These are phyloP conservation scores for Cantharellus anzutake DNA, from an alignment of 768 basidiomycete genomes.

Conservation along the genomic window DNA sequence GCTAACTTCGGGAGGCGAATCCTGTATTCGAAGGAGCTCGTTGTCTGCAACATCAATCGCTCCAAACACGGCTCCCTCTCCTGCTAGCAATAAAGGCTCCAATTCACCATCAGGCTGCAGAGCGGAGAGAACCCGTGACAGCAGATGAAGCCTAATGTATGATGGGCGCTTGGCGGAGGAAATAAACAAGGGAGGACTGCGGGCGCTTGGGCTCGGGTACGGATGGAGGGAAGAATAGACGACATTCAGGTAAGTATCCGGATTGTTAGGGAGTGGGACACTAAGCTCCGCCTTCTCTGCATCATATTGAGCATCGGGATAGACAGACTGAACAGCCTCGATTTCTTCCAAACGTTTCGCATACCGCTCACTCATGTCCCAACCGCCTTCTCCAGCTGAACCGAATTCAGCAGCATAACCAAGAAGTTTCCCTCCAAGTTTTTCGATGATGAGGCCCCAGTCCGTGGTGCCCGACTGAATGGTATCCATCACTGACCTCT, in stretches of 20 bases:
- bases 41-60: slow-evolving; percentile 51
- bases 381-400: slow-evolving; percentile 3
- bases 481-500: slow-evolving; percentile 42
- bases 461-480: slow-evolving; percentile 20
- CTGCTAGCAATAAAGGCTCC: slow-evolving; percentile 32
- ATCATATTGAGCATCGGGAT: slow-evolving; percentile 4
- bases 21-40: slow-evolving; percentile 45
- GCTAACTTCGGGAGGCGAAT: slow-evolving; percentile 54
- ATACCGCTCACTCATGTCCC: slow-evolving; percentile 13
- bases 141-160: slow-evolving; percentile 71
- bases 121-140: slow-evolving; percentile 39
- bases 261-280: slow-evolving; percentile 39
- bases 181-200: slow-evolving; percentile 53
- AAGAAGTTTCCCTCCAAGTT: slow-evolving; percentile 34
- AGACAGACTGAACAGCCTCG: slow-evolving; percentile 11
- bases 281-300: neutral
- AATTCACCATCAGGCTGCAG: slow-evolving; percentile 22
- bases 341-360: slow-evolving; percentile 18
- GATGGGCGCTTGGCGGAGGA: slow-evolving; percentile 49
- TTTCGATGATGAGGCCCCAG: slow-evolving; percentile 36
- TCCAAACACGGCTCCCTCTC: slow-evolving; percentile 55
- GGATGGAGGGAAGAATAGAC: slow-evolving; percentile 30
- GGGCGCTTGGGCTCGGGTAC: slow-evolving; percentile 26
- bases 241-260: slow-evolving; percentile 41
- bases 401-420: slow-evolving; percentile 20